Evolutionary conservation across 2,329 filamentous ascomycete genomes (phyloP).

Genomic region (Scedosporium apiospermum): DNA sequence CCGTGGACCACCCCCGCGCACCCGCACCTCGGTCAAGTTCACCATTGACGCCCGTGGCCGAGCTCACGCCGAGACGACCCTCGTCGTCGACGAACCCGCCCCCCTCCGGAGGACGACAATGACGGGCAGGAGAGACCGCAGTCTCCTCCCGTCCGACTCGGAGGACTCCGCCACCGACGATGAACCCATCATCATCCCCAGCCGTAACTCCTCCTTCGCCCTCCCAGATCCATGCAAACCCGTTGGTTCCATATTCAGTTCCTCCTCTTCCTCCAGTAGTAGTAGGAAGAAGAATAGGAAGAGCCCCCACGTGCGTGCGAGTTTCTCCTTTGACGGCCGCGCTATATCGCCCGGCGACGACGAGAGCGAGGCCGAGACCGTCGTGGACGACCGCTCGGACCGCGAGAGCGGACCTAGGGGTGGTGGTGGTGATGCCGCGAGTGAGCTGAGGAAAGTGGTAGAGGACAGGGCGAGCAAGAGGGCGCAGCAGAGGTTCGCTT

Average conservation of each 20-base stretch:
- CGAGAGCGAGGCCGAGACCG: constrained; percentile 52
- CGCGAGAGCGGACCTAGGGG: constrained; percentile 11
- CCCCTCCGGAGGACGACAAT: constrained; percentile 12
- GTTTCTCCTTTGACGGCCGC: constrained; percentile 25
- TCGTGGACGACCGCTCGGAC: constrained; percentile 32
- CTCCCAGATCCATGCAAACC: constrained; percentile 44
- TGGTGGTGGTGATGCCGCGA: constrained; percentile 45
- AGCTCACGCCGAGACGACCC: constrained; percentile 44
- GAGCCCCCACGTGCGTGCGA: constrained; percentile 30
- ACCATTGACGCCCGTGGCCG: constrained; percentile 54
- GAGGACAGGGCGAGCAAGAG: constrained; percentile 36
- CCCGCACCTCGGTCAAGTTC: constrained; percentile 50
- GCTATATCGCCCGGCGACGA: constrained; percentile 23
- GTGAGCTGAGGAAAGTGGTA: constrained; percentile 49
- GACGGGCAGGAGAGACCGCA: constrained; percentile 5
- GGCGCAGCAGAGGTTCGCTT: background rate
- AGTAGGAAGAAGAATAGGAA: constrained; percentile 37
- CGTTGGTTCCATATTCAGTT: constrained; percentile 32
- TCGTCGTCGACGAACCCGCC: constrained; percentile 25
- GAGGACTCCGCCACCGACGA: constrained; percentile 52
- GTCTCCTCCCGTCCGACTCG: constrained; percentile 22
- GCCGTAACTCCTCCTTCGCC: constrained; percentile 45
- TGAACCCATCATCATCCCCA: constrained; percentile 56
- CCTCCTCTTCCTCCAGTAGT: constrained; percentile 22
- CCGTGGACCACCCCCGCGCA: constrained; percentile 24